Base-by-base conservation (phyloP, 2,329 filamentous ascomycete species). In the Scedosporium apiospermum region DNA sequence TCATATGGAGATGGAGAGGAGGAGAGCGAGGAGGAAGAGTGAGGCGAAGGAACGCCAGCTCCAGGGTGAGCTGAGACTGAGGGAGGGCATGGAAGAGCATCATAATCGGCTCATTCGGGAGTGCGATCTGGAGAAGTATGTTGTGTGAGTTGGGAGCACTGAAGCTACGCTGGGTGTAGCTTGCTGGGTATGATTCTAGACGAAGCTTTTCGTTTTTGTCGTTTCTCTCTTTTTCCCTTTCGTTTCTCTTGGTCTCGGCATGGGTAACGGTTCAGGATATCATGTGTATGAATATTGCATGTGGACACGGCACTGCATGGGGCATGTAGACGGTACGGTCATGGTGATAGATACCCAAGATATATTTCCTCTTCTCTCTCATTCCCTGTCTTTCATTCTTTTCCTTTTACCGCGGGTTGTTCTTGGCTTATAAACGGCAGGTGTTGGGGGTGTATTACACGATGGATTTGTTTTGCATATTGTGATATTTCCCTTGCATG, bases 1-100 rank as follows among this genome's bases (percentile, higher is more conserved):
- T 34, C 44, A 57, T 18, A 57, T 62, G 34, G 60, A 62, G 51
- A 62, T 46, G 59, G 26, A 18, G 26, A 27, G 59, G 59, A 53
- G 42, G 60, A 30, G 14, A 14, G n/a, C 46, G 59, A 53, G 42
- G 60, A 30, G 14, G 23, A 58, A 58, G 49, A 53, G 21, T 9
- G 49, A 12, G 6, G 7, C 30, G 5, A 53, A 26, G 23, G 44
- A 14, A 12, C 21, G 23, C 21, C 6, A 26, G 6, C 6, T 9
- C 6, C 10, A 21, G 7, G 44, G 16, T n/a, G 59, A 51, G 46
- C 30, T 51, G 14, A 27, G 30, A 42, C n/a, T 51, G 18, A 18
- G 10, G 55, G 27, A 51, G 18, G 38, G 61, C 10, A 41, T 38
- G n/a, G 61, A 49, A 16, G 53, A 30, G 38, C 26, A 62, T 34